Evolutionary conservation across 768 basidiomycete species (phyloP).

Genomic region (Sistotremastrum suecicum): DNA sequence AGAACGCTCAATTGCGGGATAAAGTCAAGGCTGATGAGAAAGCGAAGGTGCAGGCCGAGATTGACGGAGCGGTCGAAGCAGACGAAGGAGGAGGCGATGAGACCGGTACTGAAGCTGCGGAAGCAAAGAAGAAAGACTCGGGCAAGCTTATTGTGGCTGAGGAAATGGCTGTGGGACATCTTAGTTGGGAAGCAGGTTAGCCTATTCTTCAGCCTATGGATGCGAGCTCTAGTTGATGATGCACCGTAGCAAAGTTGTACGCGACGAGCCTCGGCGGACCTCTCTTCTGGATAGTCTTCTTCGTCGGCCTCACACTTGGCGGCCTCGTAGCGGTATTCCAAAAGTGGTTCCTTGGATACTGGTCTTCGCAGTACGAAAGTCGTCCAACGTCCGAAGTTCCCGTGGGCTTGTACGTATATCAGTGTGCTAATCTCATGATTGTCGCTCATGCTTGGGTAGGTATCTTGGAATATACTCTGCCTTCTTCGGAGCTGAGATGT

Average conservation of each 20-base stretch:
- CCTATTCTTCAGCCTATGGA: neutral
- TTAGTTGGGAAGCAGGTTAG: neutral
- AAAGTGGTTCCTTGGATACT: neutral
- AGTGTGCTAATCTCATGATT: neutral
- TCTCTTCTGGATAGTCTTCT: constrained; percentile 6
- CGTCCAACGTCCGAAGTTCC: neutral
- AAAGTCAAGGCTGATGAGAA: constrained; percentile 4
- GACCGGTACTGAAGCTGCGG: constrained; percentile 4
- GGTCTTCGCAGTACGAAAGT: neutral
- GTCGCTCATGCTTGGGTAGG: neutral
- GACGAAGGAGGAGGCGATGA: constrained; percentile 10
- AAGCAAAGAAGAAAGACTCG: constrained; percentile 1
- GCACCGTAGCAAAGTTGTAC: constrained; percentile 2
- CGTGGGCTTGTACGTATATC: neutral
- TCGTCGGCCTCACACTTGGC: neutral
- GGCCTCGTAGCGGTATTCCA: neutral
- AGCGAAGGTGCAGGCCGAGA: constrained; percentile 3
- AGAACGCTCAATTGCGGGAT: constrained; percentile 4
- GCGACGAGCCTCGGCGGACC: constrained; percentile 4
- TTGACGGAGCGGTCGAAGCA: constrained; percentile 5
- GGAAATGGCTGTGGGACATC: constrained; percentile 10
- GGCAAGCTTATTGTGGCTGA: constrained; percentile 13
- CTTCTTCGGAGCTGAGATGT: neutral
- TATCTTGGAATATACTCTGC: neutral
- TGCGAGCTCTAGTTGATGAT: neutral